These are phyloP conservation scores for Dictyostelium intermedium DNA, from an alignment of 78 protist species.

Conservation along the genomic window DNA sequence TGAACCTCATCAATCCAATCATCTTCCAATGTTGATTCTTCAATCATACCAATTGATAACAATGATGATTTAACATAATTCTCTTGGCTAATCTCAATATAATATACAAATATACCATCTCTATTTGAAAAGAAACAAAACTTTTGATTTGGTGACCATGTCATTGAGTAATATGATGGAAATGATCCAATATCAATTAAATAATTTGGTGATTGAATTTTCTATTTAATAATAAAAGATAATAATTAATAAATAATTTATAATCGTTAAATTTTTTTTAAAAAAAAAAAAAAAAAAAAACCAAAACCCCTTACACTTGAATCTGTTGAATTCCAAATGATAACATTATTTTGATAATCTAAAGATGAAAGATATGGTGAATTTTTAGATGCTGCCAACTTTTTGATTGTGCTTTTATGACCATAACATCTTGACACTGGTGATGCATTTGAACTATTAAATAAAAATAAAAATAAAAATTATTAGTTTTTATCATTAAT, in stretches of 20 bases:
- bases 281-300: too few relatives aligned
- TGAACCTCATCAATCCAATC: conserved; percentile 48
- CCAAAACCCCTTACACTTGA: neutral
- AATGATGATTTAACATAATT: neutral
- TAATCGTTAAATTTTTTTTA: too few relatives aligned
- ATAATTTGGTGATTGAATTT: conserved; percentile 24
- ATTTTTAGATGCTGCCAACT: neutral
- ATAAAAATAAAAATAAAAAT: neutral
- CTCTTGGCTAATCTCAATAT: conserved; percentile 4
- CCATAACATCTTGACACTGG: conserved; percentile 60
- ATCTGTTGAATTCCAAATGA: conserved; percentile 36
- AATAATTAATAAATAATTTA: too few relatives aligned
- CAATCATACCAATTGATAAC: conserved; percentile 11
- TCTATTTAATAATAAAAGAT: neutral
- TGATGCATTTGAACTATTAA: conserved; percentile 17
- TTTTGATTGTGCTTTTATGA: conserved; percentile 8
- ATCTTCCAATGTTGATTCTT: conserved; percentile 22
- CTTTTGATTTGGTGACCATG: conserved; percentile 63
- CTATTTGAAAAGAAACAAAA: conserved; percentile 25
- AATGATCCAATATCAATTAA: conserved; percentile 36
- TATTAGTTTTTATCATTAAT: too few relatives aligned
- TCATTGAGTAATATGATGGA: neutral
- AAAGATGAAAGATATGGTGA: conserved; percentile 25
- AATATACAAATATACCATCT: conserved; percentile 46
- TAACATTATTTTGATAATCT: conserved; percentile 30